phyloP scores from a whole-genome alignment of 2,329 filamentous ascomycete genomes.

The Neonectria ditissima region DNA sequence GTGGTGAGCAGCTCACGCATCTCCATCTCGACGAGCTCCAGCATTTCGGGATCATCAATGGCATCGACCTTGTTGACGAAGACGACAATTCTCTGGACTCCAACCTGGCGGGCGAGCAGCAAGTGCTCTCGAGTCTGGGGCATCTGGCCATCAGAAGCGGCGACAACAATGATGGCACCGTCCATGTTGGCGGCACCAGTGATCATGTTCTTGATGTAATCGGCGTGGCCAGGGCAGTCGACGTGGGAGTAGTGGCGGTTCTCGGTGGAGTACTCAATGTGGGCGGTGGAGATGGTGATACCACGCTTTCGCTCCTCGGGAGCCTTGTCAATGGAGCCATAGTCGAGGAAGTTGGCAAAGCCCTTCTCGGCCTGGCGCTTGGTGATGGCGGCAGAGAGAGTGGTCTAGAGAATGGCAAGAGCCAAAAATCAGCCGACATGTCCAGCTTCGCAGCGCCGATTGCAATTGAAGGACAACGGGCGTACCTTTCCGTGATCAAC shows the following conservation, averaged over 20 bases:
- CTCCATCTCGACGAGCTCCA: constrained; percentile 99
- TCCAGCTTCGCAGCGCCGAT: constrained; percentile 12
- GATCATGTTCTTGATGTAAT: constrained; percentile 99
- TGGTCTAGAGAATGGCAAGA: constrained; percentile 75
- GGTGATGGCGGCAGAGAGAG: constrained; percentile 97
- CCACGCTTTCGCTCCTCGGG: constrained; percentile 99
- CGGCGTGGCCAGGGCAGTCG: constrained; percentile 99
- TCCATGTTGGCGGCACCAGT: constrained; percentile 99
- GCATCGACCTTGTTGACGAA: constrained; percentile 99
- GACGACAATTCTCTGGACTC: constrained; percentile 97
- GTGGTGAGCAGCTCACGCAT: constrained; percentile 95
- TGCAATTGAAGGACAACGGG: constrained; percentile 11
- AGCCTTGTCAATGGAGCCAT: constrained; percentile 98
- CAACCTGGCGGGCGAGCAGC: constrained; percentile 96
- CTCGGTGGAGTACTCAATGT: constrained; percentile 98
- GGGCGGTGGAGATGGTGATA: constrained; percentile 98
- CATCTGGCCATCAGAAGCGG: constrained; percentile 99
- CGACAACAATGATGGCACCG: constrained; percentile 97
- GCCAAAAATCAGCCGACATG: constrained; percentile 32
- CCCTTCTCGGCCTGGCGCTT: constrained; percentile 98
- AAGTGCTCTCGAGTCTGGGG: constrained; percentile 99
- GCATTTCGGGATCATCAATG: constrained; percentile 97
- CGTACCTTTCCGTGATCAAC: constrained; percentile 98
- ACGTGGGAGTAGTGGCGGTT: constrained; percentile 98
- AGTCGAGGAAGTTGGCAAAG: constrained; percentile 93